Base-by-base conservation (phyloP, 345 rosid genomes). In the Adansonia digitata region DNA sequence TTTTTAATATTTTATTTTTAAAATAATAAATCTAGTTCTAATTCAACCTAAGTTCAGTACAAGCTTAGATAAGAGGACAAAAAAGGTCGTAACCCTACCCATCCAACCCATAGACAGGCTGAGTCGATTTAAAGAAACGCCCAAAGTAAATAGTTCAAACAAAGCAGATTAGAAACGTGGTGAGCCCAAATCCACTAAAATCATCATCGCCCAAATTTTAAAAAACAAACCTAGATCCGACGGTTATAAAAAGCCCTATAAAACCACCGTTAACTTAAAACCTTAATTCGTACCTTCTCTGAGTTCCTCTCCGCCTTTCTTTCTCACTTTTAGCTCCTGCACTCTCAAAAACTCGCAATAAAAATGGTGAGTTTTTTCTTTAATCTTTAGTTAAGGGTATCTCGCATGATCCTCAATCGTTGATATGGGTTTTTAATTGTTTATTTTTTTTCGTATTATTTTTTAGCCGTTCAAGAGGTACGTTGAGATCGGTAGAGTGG, bases 401-500 rank as follows among this genome's bases (percentile, higher is more conserved):
- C 13, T 5, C 31, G 2, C 24, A n/a, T 46, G 13, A 31, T 34
- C 11, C 24, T 49, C 10, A 13, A 1, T 74, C 2, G 26, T 5
- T 6, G 49, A 4, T 42, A 57, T 57, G 17, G 10, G 26, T 6
- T 71, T 61, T 20, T 56, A 48, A 45, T 48, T 77, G 5, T 26
- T 3, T n/a, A n/a, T 57, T 0, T 75, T 5, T 72, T 49, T 22
- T 53, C 37, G 64, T 66, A 1, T 14, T 14, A 3, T 5, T 7
- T 24, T 76, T 65, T 68, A 93, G 98, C 91, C 92, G 39, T 93
- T 93, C 88, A 91, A 93, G 90, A 87, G 98, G 77, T 91, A 81
- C 80, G 94, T 93, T 8, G 98, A 93, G 94, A 93, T 93, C 71
- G 98, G 97, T 20, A 82, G 98, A 73, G 98, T 91, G n/a, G 98